Percentiles rank a stretch among this genome's conserved stretches.
Evolutionary conservation across 2,329 filamentous ascomycete species (phyloP).

Genomic region (Colletotrichum acutatum): DNA sequence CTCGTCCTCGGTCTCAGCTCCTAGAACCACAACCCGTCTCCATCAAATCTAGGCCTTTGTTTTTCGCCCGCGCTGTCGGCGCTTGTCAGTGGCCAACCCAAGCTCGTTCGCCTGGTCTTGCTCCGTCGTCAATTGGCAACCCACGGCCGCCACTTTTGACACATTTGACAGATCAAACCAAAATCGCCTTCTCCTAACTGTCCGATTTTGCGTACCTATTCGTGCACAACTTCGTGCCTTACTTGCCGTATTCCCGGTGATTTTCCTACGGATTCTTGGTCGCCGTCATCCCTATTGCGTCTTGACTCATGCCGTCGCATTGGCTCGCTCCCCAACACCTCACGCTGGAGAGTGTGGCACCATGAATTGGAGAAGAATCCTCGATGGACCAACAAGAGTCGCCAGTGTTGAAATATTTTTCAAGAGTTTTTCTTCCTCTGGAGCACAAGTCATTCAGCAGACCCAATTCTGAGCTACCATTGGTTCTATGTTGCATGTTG

Average conservation of each 20-base stretch:
- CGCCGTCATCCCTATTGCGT: slow-evolving; percentile 19
- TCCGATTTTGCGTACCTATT: background rate
- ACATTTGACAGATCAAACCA: background rate
- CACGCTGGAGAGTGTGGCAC: slow-evolving; percentile 20
- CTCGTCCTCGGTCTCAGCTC: background rate
- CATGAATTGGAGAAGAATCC: slow-evolving; percentile 14
- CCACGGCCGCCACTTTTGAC: background rate
- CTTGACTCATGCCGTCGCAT: slow-evolving; percentile 35
- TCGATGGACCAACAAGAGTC: slow-evolving; percentile 10
- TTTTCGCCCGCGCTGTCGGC: slow-evolving; percentile 20
- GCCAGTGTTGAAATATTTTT: slow-evolving; percentile 2
- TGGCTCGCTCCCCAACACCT: slow-evolving; percentile 9
- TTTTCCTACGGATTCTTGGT: slow-evolving; percentile 1
- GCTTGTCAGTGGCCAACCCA: slow-evolving; percentile 7
- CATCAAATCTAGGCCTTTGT: slow-evolving; percentile 6
- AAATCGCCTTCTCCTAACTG: background rate
- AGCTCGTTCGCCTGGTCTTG: slow-evolving; percentile 1
- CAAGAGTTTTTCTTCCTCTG: background rate
- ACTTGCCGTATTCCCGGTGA: slow-evolving; percentile 13
- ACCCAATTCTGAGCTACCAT: background rate
- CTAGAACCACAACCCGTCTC: background rate
- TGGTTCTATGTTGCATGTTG: background rate
- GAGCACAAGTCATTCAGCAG: slow-evolving; percentile 10
- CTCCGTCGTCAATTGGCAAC: background rate
- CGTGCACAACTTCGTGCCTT: background rate